Percentiles rank a stretch among this genome's conserved stretches.
Conservation (phyloP, 768 basidiomycete genomes). For the Hysterangium stoloniferum region DNA sequence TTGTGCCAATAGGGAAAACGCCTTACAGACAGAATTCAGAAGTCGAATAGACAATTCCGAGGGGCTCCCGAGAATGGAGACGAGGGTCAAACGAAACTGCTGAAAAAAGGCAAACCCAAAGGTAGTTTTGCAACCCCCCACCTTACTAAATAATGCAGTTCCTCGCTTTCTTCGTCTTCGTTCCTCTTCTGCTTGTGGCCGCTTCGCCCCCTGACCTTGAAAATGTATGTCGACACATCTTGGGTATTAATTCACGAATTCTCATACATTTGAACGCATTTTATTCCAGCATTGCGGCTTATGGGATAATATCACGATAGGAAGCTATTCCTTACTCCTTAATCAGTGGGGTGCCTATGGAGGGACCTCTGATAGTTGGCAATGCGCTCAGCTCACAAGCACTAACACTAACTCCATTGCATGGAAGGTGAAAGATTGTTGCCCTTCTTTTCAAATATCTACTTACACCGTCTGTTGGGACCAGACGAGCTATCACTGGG, state of each 20-base stretch:
- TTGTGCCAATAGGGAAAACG: too few species aligned
- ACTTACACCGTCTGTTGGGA: neutral
- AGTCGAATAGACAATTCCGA: too few species aligned
- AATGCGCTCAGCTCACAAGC: constrained; percentile 41
- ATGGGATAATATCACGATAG: constrained; percentile 41
- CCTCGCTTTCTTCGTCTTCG: neutral
- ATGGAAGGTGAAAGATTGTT: constrained; percentile 29
- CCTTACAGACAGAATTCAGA: too few species aligned
- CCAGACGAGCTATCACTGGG: constrained; percentile 44
- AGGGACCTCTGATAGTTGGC: constrained; percentile 39
- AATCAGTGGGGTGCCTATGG: constrained; percentile 38
- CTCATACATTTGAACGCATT: neutral
- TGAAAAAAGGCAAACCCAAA: too few species aligned
- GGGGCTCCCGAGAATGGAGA: too few species aligned
- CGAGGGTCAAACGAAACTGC: too few species aligned
- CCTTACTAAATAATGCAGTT: neutral
- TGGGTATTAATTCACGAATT: neutral
- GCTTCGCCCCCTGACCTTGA: neutral
- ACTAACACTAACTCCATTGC: constrained; percentile 33
- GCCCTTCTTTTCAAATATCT: neutral
- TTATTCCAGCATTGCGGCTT: constrained; percentile 31
- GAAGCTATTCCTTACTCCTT: constrained; percentile 40
- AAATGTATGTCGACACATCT: neutral
- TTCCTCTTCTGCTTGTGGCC: neutral
- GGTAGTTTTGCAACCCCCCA: too few species aligned